Evolutionary conservation across 371 early-diverging fungal genomes (phyloP), one percentile per base, ranked within the genome.

Genomic region (Actinomortierella wolfii): DNA sequence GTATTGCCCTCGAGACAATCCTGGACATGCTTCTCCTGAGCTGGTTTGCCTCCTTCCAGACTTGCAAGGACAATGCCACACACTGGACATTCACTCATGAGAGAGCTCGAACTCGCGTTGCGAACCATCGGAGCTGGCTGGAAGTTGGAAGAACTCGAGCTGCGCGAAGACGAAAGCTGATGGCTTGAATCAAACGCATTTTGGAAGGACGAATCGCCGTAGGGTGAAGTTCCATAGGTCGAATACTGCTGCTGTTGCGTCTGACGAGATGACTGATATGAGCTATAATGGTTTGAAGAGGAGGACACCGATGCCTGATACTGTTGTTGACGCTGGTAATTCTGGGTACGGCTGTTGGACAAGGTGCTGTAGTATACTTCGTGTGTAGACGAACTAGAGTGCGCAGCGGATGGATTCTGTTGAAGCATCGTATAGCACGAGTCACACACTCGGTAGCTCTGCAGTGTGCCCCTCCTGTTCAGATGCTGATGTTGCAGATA

Each of bases 21-120:
- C n/a, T 86, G 84, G 11, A 93, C 84, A 79, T 95, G 95, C 0
- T 81, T 76, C 61, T 95, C 95, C 75, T 90, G 90, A 1, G 82
- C 85, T n/a, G 78, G 65, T 54, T 86, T 84, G 20, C 68, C 76
- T 50, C 77, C 80, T 66, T 67, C 65, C 57, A 79, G 55, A 11
- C 81, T 78, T 9, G 66, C 67, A 40, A 91, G 61, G 13, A 57
- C 28, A 13, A 55, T 62, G 20, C 79, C 80, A 69, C 95, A 95
- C 4, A 92, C 93, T 39, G 95, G 95, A 60, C 95, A 95, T 46
- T 90, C 92, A 11, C 79, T 77, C 90, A 92, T 86, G 17, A 89
- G 61, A 28, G 86, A 85, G 21, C 80, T 78, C 6, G 78, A 77
- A 59, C 88, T 83, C 14, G 73, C 68, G 43, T 76, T 78, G 15